Conservation (phyloP, 2,329 filamentous ascomycete genomes). For the Penicillium vulpinum region DNA sequence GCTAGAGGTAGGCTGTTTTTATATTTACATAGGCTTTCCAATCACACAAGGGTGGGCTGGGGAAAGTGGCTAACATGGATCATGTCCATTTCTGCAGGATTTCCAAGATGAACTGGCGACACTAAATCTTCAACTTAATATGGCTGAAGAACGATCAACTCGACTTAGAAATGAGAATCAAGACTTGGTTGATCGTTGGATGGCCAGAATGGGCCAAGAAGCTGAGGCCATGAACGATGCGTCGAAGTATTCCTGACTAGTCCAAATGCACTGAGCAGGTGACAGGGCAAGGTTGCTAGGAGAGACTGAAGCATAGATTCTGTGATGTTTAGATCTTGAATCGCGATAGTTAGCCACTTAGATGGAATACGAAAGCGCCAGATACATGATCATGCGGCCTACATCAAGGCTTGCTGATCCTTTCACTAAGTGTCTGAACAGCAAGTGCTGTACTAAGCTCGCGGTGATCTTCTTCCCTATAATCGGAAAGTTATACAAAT, state of each 20-base stretch:
- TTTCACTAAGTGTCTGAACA: neutral
- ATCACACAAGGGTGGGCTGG: neutral
- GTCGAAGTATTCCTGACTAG: slow-evolving; percentile 46
- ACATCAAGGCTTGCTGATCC: neutral
- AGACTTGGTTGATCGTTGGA: slow-evolving; percentile 87
- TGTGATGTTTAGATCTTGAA: neutral
- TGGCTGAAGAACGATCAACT: slow-evolving; percentile 74
- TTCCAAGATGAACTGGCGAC: slow-evolving; percentile 93
- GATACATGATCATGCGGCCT: neutral
- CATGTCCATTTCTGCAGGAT: slow-evolving; percentile 50
- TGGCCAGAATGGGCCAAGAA: slow-evolving; percentile 81
- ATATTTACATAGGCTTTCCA: neutral
- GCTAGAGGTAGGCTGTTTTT: slow-evolving; percentile 61
- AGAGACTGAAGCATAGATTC: neutral
- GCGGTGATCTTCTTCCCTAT: neutral
- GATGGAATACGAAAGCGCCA: neutral
- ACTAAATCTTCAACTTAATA: slow-evolving; percentile 80
- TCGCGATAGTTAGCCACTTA: neutral
- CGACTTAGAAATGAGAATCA: slow-evolving; percentile 79
- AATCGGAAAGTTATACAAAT: neutral
- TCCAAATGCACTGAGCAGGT: neutral
- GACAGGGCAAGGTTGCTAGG: neutral
- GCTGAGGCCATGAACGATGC: slow-evolving; percentile 80
- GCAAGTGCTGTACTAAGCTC: neutral
- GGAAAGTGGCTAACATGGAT: neutral